A percentile compares a stretch with the other conserved stretches of the same genome.
These are phyloP conservation scores for Immersiella caudata DNA, from an alignment of 495 filamentous ascomycete genomes.

Conservation along the genomic window DNA sequence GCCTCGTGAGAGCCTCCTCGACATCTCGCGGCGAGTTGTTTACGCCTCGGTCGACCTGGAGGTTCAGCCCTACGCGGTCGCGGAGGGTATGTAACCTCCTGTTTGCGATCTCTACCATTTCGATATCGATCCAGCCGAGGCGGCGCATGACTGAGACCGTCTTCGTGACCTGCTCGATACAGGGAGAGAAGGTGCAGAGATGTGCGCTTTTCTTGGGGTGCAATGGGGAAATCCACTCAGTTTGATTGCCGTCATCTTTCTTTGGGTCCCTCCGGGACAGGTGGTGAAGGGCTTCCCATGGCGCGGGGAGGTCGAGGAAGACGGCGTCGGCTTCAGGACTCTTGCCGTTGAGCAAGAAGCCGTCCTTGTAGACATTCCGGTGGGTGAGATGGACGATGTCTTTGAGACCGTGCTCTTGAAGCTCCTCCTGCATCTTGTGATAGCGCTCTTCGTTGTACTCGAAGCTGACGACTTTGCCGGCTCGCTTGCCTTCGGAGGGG, in stretches of 20 bases:
- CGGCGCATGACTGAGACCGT: constrained; percentile 78
- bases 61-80: constrained; percentile 68
- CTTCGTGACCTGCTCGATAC: constrained; percentile 89
- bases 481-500: constrained; percentile 46
- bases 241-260: constrained; percentile 11
- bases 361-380: constrained; percentile 87
- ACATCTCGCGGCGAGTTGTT: constrained; percentile 66
- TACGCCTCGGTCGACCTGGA: constrained; percentile 44
- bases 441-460: constrained; percentile 86
- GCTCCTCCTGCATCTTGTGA: constrained; percentile 70
- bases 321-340: constrained; percentile 74
- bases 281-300: constrained; percentile 87
- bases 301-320: constrained; percentile 90
- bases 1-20: constrained; percentile 70
- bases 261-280: constrained; percentile 63
- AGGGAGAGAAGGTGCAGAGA: constrained; percentile 93
- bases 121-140: constrained; percentile 85
- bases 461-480: constrained; percentile 87
- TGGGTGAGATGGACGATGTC: constrained; percentile 79
- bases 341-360: constrained; percentile 66
- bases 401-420: constrained; percentile 72
- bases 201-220: constrained; percentile 66
- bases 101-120: constrained; percentile 85
- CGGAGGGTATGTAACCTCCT: constrained; percentile 77
- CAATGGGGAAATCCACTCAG: constrained; percentile 64